Evolutionary conservation across 2,329 filamentous ascomycete species (phyloP).

Genomic region (Arthroderma sp.): DNA sequence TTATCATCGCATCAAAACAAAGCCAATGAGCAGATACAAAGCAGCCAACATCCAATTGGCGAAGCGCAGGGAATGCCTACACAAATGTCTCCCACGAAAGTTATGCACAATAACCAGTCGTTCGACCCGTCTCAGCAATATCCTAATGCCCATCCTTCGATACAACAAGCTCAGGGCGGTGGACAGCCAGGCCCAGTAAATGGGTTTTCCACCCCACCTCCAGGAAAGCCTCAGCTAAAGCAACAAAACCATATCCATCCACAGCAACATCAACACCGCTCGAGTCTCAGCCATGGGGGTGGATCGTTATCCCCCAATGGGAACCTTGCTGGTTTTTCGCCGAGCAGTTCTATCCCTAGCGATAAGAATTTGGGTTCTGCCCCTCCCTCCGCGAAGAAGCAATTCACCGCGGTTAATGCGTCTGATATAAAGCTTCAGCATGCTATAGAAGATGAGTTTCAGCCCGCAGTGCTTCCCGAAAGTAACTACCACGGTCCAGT

Average conservation of each 20-base stretch:
- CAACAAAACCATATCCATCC: slow-evolving; percentile 7
- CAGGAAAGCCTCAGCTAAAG: slow-evolving; percentile 22
- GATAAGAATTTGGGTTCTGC: slow-evolving; percentile 9
- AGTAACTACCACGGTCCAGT: slow-evolving; percentile 58
- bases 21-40: slow-evolving; percentile 30
- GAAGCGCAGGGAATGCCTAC: slow-evolving; percentile 21
- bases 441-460: slow-evolving; percentile 28
- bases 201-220: slow-evolving; percentile 28
- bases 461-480: slow-evolving; percentile 33
- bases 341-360: slow-evolving; percentile 7
- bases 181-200: slow-evolving; percentile 23
- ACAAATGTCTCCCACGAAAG: slow-evolving; percentile 33
- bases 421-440: slow-evolving; percentile 2
- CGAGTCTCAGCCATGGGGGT: slow-evolving; percentile 16
- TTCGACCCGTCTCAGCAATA: slow-evolving; percentile 33
- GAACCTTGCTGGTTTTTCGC: slow-evolving; percentile 6
- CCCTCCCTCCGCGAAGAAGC: slow-evolving; percentile 11
- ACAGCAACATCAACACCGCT: slow-evolving; percentile 14
- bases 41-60: slow-evolving; percentile 18
- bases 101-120: slow-evolving; percentile 29
- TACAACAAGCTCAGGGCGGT: slow-evolving; percentile 8
- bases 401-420: no score
- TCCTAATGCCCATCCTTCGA: slow-evolving; percentile 12
- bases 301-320: slow-evolving; percentile 16
- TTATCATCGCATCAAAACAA: slow-evolving; percentile 34